Conservation (phyloP, 768 basidiomycete species). For the Boletus speciosus region DNA sequence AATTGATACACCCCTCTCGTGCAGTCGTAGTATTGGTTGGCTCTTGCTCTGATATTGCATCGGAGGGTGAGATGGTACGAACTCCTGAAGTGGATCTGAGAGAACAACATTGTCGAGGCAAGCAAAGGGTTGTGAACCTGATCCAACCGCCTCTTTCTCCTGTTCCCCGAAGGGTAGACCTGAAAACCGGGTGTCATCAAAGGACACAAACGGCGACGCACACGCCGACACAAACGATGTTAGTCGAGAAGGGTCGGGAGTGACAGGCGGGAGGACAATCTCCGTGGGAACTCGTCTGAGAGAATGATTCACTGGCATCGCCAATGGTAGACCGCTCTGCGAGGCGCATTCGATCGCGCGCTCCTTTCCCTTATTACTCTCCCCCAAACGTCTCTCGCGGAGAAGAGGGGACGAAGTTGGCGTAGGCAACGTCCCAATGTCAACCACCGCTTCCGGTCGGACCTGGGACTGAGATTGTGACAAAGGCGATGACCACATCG, state of each 20-base stretch:
- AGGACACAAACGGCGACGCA: conserved; percentile 17
- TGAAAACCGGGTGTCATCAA: neutral
- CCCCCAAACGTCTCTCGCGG: neutral
- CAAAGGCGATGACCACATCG: conserved; percentile 20
- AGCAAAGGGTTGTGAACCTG: conserved; percentile 11
- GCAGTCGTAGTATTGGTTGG: neutral
- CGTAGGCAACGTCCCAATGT: conserved; percentile 16
- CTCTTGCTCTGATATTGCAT: neutral
- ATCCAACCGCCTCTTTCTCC: neutral
- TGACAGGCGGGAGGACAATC: neutral
- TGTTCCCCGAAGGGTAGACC: neutral
- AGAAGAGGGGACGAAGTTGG: conserved; percentile 24
- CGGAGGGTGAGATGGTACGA: neutral
- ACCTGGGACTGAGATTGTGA: conserved; percentile 1
- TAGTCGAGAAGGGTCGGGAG: neutral
- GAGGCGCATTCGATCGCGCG: neutral
- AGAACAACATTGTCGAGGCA: conserved; percentile 16
- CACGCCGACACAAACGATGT: conserved; percentile 2
- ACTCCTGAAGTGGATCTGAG: neutral
- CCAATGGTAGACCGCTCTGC: neutral
- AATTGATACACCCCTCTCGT: neutral
- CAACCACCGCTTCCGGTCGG: neutral
- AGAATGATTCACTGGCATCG: neutral
- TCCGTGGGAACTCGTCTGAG: conserved; percentile 1
- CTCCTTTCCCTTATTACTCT: conserved; percentile 4